Evolutionary conservation across 257 asterid genomes (phyloP), one percentile per base, ranked within the genome.

Genomic region (Solanum arcanum): DNA sequence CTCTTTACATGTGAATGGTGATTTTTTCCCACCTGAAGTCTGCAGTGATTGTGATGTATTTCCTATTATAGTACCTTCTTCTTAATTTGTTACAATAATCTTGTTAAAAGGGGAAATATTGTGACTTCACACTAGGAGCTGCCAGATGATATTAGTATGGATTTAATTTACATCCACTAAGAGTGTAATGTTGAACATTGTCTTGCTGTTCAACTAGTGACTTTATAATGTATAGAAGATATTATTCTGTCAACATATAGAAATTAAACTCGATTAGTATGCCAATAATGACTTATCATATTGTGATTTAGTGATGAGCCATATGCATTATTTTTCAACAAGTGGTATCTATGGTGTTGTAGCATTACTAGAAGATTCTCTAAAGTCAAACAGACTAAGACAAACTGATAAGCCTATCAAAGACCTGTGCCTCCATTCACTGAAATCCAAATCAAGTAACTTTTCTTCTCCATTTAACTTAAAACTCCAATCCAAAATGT

Each of bases 401-500:
- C 85, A 80, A 80, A 80, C 68, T 47, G 69, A 14, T 46, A 47
- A 47, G 20, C 44, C 62, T 20, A 9, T 31, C 68, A 80, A 80
- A 49, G 69, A 80, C 85, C 7, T 27, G 49, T 46, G 85, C 85
- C 68, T 47, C 41, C 85, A 80, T 29, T 80, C 68, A 80, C 33
- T 31, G 33, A 31, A 89, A 77, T 84, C 41, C 46, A 49, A 75
- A 7, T 85, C 90, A n/a, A 88, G 80, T 13, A 25, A 44, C 3
- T 64, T 84, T 3, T 83, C 86, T 31, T 44, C 44, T 64, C 41
- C 60, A 13, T 89, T 90, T 56, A 87, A 69, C 86, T 91, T 91
- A 69, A 93, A 91, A 84, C 93, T 93, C 95, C 95, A 93, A 9
- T 96, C 98, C 18, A 93, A 25, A n/a, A 95, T 41, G 59, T 93